Conservation (phyloP, 805 yeast species). For the Metschnikowia aberdeeniae region DNA sequence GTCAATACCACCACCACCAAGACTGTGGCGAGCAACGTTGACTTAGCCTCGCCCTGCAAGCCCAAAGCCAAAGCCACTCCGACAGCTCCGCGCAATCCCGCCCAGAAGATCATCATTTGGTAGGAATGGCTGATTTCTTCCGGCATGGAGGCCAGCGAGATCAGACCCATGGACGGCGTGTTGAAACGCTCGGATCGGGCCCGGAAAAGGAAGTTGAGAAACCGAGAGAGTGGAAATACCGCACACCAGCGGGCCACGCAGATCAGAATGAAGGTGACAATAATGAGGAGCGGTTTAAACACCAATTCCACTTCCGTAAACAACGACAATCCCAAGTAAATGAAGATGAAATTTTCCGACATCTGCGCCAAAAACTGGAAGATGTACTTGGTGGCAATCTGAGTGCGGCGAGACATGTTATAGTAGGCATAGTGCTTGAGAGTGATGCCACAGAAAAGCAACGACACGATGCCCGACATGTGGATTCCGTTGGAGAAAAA, state of each 20-base stretch:
- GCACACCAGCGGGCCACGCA: conserved; percentile 97
- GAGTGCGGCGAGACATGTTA: conserved; percentile 96
- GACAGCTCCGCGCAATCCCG: conserved; percentile 97
- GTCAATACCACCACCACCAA: conserved; percentile 95
- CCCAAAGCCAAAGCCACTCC: conserved; percentile 99
- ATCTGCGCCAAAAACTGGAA: conserved; percentile 93
- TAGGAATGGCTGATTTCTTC: conserved; percentile 94
- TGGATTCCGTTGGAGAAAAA: conserved; percentile 98
- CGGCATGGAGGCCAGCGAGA: conserved; percentile 42
- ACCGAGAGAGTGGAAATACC: conserved; percentile 85
- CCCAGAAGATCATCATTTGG: conserved; percentile 99
- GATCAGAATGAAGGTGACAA: conserved; percentile 82
- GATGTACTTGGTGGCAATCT: conserved; percentile 90
- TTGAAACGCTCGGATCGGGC: conserved; percentile 47
- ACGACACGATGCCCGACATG: conserved; percentile 97
- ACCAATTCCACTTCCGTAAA: conserved; percentile 96
- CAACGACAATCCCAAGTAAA: conserved; percentile 86
- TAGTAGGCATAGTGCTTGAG: conserved; percentile 94
- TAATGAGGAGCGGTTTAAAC: conserved; percentile 88
- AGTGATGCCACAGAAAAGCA: conserved; percentile 94
- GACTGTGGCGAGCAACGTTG: conserved; percentile 87
- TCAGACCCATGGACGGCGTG: conserved; percentile 36
- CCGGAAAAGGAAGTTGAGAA: conserved; percentile 75
- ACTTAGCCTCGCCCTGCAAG: conserved; percentile 87
- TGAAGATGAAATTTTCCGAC: conserved; percentile 94